Conservation (phyloP, 2,329 filamentous ascomycete species). For the Botrytis deweyae region DNA sequence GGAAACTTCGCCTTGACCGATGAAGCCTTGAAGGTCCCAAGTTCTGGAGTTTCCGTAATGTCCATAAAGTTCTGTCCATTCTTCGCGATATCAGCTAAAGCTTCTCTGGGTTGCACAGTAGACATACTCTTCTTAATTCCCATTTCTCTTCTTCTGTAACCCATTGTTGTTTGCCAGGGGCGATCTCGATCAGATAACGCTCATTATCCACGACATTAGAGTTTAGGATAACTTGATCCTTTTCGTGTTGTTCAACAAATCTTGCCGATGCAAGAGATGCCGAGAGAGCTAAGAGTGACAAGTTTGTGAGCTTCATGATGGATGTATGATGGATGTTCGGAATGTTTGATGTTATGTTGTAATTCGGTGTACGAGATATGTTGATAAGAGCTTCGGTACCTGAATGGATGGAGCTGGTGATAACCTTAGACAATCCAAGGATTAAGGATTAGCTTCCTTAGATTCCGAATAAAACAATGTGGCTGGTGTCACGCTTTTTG, state of each 20-base stretch:
- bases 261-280: conserved; percentile 54
- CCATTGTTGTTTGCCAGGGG: conserved; percentile 80
- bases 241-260: conserved; percentile 55
- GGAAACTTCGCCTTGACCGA: conserved; percentile 61
- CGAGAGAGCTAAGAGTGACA: conserved; percentile 54
- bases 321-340: conserved; percentile 40
- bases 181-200: conserved; percentile 76
- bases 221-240: conserved; percentile 51
- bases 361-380: not conserved
- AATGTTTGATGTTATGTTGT: not conserved
- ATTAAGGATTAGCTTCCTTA: conserved; percentile 2
- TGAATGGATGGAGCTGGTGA: conserved; percentile 1
- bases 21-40: conserved; percentile 49
- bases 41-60: conserved; percentile 73
- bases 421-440: not conserved
- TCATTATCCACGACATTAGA: conserved; percentile 44
- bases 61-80: conserved; percentile 90
- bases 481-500: conserved; percentile 8
- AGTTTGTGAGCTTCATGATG: conserved; percentile 51
- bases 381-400: not conserved
- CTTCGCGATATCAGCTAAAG: conserved; percentile 47
- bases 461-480: not conserved
- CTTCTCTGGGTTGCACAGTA: not conserved
- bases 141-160: conserved; percentile 95
- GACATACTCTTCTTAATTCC: conserved; percentile 75